Conservation (phyloP, 495 filamentous ascomycete species). For the Neurospora africana region DNA sequence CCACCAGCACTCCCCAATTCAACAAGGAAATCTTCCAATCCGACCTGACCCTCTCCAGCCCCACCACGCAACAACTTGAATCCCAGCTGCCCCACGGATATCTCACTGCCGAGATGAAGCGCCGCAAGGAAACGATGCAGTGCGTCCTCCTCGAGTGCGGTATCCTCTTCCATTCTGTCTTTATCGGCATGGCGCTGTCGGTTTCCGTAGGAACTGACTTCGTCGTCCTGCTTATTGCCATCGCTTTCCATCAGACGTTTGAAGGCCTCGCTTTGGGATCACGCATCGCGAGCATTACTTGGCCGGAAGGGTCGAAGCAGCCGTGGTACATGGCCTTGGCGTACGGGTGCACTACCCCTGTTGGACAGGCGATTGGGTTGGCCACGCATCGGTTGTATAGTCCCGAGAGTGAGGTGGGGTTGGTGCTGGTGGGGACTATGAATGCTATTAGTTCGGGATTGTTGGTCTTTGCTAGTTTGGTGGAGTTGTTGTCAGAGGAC, state of each 20-base stretch:
- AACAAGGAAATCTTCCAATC: not conserved
- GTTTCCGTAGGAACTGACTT: constrained; percentile 67
- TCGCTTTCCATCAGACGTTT: constrained; percentile 70
- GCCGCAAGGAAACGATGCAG: constrained; percentile 57
- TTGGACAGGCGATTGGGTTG: constrained; percentile 83
- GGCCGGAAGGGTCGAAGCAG: constrained; percentile 36
- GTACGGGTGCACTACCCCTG: constrained; percentile 71
- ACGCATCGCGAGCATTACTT: constrained; percentile 54
- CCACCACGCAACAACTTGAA: not conserved
- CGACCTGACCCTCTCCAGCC: constrained; percentile 4
- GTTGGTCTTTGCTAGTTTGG: constrained; percentile 77
- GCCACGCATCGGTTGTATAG: constrained; percentile 76
- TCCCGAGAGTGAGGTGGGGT: constrained; percentile 63
- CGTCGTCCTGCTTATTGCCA: constrained; percentile 68
- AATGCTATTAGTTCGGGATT: constrained; percentile 81
- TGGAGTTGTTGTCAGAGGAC: constrained; percentile 84
- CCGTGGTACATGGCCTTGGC: constrained; percentile 91
- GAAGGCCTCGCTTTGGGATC: constrained; percentile 68
- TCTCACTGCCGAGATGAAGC: constrained; percentile 31
- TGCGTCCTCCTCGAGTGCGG: constrained; percentile 73
- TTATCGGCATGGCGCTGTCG: constrained; percentile 79
- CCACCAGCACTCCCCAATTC: not conserved
- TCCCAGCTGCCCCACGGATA: not conserved
- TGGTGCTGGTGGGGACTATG: constrained; percentile 84
- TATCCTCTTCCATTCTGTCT: constrained; percentile 77